Evolutionary conservation across 2,329 filamentous ascomycete genomes (phyloP), one percentile per base, ranked within the genome.

Genomic region (Cladosporium cucumerinum): DNA sequence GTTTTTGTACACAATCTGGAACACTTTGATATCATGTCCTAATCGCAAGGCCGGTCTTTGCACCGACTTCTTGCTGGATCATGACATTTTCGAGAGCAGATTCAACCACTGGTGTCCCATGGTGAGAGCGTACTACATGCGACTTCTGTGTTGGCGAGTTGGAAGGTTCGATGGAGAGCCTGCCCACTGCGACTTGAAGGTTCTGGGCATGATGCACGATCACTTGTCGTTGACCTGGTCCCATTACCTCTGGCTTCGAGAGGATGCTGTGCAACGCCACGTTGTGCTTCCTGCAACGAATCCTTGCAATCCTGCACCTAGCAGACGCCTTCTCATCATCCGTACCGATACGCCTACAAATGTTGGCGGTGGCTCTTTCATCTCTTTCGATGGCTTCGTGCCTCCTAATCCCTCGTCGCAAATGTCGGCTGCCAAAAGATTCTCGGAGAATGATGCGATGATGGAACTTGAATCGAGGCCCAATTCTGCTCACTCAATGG

Each of bases 91-190:
- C 75, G 87, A 91, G 73, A 87, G 86, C 66, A 88, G 92, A 67
- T 97, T 97, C 79, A 94, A 90, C 73, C 92, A 97, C 73, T 97
- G 93, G 93, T 96, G 92, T 73, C 92, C 93, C 0, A 96, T 97
- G 93, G 92, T 97, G 25, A 86, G 93, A 66, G 90, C 92, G 16
- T 97, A 97, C 76, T 97, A 89, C 75, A 95, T 96, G 85, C 91
- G 93, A 55, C 80, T 97, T 58, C 78, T 97, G 25, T 96, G 92
- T 78, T 97, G 93, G 93, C 87, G 93, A 66, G 82, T 97, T 57
- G 94, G 90, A 69, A 85, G 93, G 68, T 90, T 90, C 72, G 86
- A 88, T 61, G 91, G 89, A 18, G 85, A 84, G 55, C 82, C 86
- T 25, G 57, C 61, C 11, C 85, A 86, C 52, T 67, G 61, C 21